These are phyloP conservation scores for Paramyrothecium roridum DNA, from an alignment of 2,329 filamentous ascomycete species.

Conservation along the genomic window DNA sequence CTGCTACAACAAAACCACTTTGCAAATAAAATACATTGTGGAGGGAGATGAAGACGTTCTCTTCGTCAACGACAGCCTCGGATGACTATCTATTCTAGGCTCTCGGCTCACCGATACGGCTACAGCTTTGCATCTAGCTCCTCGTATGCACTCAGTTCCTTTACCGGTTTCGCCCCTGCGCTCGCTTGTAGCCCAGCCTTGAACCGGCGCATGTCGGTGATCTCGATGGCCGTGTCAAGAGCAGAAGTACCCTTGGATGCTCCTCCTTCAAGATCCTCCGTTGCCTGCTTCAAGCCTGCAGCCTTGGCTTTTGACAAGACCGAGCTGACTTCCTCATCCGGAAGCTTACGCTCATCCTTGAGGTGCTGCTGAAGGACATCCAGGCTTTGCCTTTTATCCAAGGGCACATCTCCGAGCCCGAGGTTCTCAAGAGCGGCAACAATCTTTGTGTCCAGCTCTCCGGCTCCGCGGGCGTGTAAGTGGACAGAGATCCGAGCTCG, in stretches of 20 bases:
- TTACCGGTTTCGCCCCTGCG: conserved; percentile 67
- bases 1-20: too few relatives aligned
- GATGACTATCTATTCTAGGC: background rate
- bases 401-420: conserved; percentile 27
- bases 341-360: conserved; percentile 40
- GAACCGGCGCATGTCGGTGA: conserved; percentile 77
- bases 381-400: conserved; percentile 46
- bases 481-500: conserved; percentile 86
- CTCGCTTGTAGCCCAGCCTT: conserved; percentile 74
- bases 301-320: conserved; percentile 44
- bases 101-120: background rate
- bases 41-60: background rate
- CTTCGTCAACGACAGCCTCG: background rate
- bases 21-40: too few relatives aligned
- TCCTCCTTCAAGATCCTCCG: conserved; percentile 25
- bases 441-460: conserved; percentile 42
- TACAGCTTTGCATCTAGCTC: conserved; percentile 80
- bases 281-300: conserved; percentile 34
- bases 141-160: conserved; percentile 79
- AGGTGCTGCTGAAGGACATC: conserved; percentile 50
- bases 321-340: conserved; percentile 46
- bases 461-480: conserved; percentile 67
- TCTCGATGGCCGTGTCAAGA: conserved; percentile 46
- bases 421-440: conserved; percentile 34
- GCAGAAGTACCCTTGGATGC: conserved; percentile 32